Percentiles rank a stretch among this genome's conserved stretches.
phyloP scores from a whole-genome alignment of 2,329 filamentous ascomycete species.

The Dryadomyces quercivorus region DNA sequence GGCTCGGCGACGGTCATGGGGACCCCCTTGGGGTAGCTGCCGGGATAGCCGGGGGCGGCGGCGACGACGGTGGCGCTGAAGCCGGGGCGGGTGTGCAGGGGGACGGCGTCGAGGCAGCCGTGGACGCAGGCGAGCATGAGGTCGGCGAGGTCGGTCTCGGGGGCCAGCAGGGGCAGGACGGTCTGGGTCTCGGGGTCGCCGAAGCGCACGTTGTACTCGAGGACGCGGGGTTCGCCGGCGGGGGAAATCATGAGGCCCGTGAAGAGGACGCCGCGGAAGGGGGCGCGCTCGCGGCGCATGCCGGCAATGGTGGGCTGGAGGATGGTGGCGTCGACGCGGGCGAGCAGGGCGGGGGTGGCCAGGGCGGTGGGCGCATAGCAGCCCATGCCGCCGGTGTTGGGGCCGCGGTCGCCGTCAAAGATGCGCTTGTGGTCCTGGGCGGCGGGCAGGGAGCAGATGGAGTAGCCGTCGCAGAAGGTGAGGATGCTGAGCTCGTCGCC shows the following conservation, averaged over 20 bases:
- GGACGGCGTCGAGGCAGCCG: constrained; percentile 58
- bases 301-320: constrained; percentile 84
- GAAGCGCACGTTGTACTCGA: constrained; percentile 91
- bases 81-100: constrained; percentile 52
- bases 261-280: constrained; percentile 66
- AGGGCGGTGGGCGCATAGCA: constrained; percentile 88
- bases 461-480: constrained; percentile 81
- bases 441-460: constrained; percentile 70
- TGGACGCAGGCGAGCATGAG: constrained; percentile 78
- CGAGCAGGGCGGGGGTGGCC: constrained; percentile 61
- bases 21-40: constrained; percentile 69
- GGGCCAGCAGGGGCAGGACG: constrained; percentile 62
- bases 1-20: constrained; percentile 37
- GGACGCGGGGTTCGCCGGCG: constrained; percentile 57
- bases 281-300: constrained; percentile 69
- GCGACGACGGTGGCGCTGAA: constrained; percentile 91
- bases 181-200: constrained; percentile 90
- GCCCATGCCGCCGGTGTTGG: constrained; percentile 96
- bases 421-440: constrained; percentile 97
- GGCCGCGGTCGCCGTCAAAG: constrained; percentile 77
- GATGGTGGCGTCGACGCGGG: constrained; percentile 66
- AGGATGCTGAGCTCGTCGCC: constrained; percentile 89
- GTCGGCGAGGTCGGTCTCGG: constrained; percentile 73
- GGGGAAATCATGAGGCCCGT: constrained; percentile 91
- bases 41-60: constrained; percentile 83